Evolutionary conservation across 1,139 yeast genomes (phyloP), one percentile per base, ranked within the genome.

Genomic region (Lodderomyces jiufengensis): DNA sequence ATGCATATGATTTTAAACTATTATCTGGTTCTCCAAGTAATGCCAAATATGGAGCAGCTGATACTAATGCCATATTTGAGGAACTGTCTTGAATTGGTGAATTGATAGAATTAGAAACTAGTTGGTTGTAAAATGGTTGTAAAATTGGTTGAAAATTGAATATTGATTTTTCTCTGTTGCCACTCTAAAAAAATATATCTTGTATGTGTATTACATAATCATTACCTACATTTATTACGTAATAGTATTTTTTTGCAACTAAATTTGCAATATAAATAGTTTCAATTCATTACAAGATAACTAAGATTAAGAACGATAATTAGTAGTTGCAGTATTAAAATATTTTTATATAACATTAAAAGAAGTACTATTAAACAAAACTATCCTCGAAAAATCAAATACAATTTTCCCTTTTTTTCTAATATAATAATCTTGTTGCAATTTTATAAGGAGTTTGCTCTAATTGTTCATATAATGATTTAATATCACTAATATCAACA

Each of bases 371-470:
- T n/a, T 27, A 15, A 15, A 20, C 27, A 25, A 12, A 14, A 23
- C 10, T 30, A 32, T 29, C n/a, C n/a, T n/a, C n/a, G n/a, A n/a
- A n/a, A n/a, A n/a, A n/a, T n/a, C n/a, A 12, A 29, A 24, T 13
- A 18, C 24, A 29, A n/a, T n/a, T n/a, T 18, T 21, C 16, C 18
- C 10, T 22, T n/a, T 16, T 21, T 13, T 22, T 22, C 49, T 76
- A 92, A 59, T 92, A 94, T 48, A 92, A 73, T 54, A 94, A 72
- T 63, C 99, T 84, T 50, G 95, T 88, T 41, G 88, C 82, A 54
- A 92, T 86, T 64, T 85, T 87, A 73, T 83, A 87, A 34, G 94
- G 90, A 33, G 97, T 92, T 57, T 80, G 80, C 61, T 85, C 95
- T 55, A 92, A 77, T 63, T 85, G 84, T 55, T 85, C 86, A 61